Evolutionary conservation across 441 rosid species (phyloP).

Genomic region (Populus hybrid): DNA sequence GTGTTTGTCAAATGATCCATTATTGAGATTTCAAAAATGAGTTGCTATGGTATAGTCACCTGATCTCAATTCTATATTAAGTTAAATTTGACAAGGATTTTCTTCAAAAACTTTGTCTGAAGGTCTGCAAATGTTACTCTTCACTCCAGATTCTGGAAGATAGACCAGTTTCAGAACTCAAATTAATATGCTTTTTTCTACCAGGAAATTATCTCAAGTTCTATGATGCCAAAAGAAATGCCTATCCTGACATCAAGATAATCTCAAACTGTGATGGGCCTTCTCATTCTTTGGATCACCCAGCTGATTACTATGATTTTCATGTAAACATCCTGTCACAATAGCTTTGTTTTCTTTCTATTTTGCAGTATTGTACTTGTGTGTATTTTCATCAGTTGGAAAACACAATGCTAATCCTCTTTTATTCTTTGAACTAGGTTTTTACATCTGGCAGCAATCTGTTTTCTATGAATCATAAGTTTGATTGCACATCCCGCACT

Average conservation of each 20-base stretch:
- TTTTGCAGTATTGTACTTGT: background rate
- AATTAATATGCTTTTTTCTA: no score
- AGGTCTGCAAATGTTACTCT: no score
- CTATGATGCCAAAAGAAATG: slow-evolving; percentile 56
- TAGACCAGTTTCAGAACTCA: no score
- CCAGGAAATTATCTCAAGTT: no score
- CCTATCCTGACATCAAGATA: slow-evolving; percentile 72
- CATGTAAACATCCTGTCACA: slow-evolving; percentile 43
- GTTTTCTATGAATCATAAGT: slow-evolving; percentile 57
- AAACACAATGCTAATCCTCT: slow-evolving; percentile 3
- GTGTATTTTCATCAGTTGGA: background rate
- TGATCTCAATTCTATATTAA: no score
- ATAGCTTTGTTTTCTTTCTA: background rate
- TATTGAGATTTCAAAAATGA: no score
- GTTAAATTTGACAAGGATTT: no score
- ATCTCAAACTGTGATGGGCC: slow-evolving; percentile 92
- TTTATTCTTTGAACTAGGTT: slow-evolving; percentile 32
- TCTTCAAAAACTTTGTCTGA: no score
- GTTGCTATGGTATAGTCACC: no score
- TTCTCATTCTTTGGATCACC: slow-evolving; percentile 60
- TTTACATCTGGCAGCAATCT: slow-evolving; percentile 64
- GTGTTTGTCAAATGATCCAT: no score
- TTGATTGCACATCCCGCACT: slow-evolving; percentile 55
- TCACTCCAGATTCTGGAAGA: no score
- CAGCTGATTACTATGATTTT: slow-evolving; percentile 72